Conservation (phyloP, 805 yeast genomes). For the Candida hispaniensis region DNA sequence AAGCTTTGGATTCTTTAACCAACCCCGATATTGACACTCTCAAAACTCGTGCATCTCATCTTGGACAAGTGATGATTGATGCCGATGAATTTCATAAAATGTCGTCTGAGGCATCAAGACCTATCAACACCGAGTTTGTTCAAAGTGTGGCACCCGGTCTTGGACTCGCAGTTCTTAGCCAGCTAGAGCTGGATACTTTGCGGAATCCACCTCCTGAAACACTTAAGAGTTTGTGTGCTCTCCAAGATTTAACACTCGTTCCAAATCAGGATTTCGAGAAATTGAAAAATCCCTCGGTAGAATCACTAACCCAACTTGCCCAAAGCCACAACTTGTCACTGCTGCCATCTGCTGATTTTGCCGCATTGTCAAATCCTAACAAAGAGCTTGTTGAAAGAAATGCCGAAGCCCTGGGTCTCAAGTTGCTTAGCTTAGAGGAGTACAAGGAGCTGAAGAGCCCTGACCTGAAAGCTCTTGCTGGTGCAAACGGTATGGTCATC, state of each 20-base stretch:
- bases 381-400: slow-evolving; percentile 4
- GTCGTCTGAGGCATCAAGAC: slow-evolving; percentile 22
- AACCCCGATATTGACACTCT: slow-evolving; percentile 4
- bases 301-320: slow-evolving; percentile 1
- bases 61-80: slow-evolving; percentile 23
- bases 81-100: slow-evolving; percentile 21
- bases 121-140: slow-evolving; percentile 20
- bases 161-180: slow-evolving; percentile 20
- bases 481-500: not conserved
- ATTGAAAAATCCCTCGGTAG: slow-evolving; percentile 9
- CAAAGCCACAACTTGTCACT: not conserved
- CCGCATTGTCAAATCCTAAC: slow-evolving; percentile 4
- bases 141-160: slow-evolving; percentile 23
- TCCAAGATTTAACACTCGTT: slow-evolving; percentile 24
- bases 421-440: slow-evolving; percentile 21
- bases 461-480: not conserved
- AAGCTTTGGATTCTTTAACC: slow-evolving; percentile 1
- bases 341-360: not conserved
- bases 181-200: slow-evolving; percentile 17
- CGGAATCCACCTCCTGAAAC: slow-evolving; percentile 17
- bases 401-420: slow-evolving; percentile 22
- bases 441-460: slow-evolving; percentile 18
- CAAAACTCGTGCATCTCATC: slow-evolving; percentile 5
- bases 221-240: slow-evolving; percentile 24
- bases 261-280: slow-evolving; percentile 17